Evolutionary conservation across 1,139 yeast species (phyloP).

Genomic region (Scheffersomyces cryptocercus): DNA sequence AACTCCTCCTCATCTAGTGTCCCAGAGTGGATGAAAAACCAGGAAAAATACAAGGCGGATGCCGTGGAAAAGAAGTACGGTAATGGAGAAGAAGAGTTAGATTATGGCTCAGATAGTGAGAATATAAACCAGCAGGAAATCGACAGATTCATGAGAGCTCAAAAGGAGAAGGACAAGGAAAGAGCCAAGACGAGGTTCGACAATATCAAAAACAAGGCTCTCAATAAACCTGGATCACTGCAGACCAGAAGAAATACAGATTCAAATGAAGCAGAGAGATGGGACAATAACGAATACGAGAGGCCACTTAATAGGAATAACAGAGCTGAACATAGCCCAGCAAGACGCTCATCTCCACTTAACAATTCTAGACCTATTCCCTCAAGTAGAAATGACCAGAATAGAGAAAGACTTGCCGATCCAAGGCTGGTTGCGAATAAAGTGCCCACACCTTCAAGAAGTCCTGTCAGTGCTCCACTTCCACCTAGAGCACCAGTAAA

Average conservation of each 20-base stretch:
- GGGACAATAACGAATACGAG: not conserved
- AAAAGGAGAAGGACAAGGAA: slow-evolving; percentile 41
- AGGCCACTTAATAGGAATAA: not conserved
- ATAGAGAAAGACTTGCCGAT: not conserved
- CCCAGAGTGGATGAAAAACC: slow-evolving; percentile 83
- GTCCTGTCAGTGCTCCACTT: not conserved
- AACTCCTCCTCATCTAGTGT: slow-evolving; percentile 25
- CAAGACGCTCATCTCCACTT: no score
- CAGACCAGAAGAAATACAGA: not conserved
- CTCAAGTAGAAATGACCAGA: not conserved
- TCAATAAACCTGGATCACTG: slow-evolving; percentile 10
- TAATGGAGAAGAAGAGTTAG: slow-evolving; percentile 33
- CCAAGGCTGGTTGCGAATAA: not conserved
- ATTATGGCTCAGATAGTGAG: slow-evolving; percentile 45
- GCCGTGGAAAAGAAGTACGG: slow-evolving; percentile 36
- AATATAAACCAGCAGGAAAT: slow-evolving; percentile 47
- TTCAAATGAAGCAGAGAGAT: not conserved
- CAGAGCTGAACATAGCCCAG: no score
- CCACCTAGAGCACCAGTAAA: slow-evolving; percentile 1
- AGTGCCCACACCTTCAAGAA: not conserved
- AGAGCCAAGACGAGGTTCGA: slow-evolving; percentile 29
- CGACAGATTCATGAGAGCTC: slow-evolving; percentile 38
- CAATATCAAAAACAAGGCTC: slow-evolving; percentile 19
- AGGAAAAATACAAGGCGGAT: slow-evolving; percentile 46
- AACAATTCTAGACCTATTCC: not conserved